These are phyloP conservation scores for Clarireedia monteithiana DNA, from an alignment of 2,329 filamentous ascomycete genomes.

Conservation along the genomic window DNA sequence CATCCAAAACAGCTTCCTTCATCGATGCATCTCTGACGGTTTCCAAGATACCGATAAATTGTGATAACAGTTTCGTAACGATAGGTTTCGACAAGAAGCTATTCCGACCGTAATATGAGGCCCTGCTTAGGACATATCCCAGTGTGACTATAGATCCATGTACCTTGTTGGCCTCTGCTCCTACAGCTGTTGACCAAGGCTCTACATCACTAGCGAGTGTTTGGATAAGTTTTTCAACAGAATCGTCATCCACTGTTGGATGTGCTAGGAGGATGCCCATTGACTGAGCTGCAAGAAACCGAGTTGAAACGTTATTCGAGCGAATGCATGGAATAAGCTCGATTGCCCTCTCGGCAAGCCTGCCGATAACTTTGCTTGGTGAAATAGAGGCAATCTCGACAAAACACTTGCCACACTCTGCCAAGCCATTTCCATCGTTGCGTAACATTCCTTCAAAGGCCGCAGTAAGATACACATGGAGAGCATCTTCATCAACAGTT, in stretches of 20 bases:
- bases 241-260: constrained; percentile 35
- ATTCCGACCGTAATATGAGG: constrained; percentile 39
- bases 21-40: constrained; percentile 46
- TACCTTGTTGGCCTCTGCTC: constrained; percentile 48
- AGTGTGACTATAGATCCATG: constrained; percentile 54
- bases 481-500: constrained; percentile 31
- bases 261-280: constrained; percentile 74
- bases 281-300: constrained; percentile 58
- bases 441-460: constrained; percentile 50
- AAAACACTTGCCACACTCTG: constrained; percentile 44
- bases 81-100: constrained; percentile 30
- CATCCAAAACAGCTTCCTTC: constrained; percentile 47
- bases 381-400: constrained; percentile 44
- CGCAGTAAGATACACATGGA: constrained; percentile 42
- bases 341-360: constrained; percentile 40
- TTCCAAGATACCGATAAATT: constrained; percentile 43
- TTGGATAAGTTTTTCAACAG: constrained; percentile 36
- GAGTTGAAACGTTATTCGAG: constrained; percentile 64
- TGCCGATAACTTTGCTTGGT: constrained; percentile 43
- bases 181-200: constrained; percentile 47
- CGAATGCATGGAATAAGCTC: constrained; percentile 53
- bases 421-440: constrained; percentile 32
- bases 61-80: constrained; percentile 35
- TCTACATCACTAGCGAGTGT: constrained; percentile 39
- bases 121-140: constrained; percentile 49